Base-by-base conservation (phyloP, 2,329 filamentous ascomycete genomes). In the Aspergillus jensenii region DNA sequence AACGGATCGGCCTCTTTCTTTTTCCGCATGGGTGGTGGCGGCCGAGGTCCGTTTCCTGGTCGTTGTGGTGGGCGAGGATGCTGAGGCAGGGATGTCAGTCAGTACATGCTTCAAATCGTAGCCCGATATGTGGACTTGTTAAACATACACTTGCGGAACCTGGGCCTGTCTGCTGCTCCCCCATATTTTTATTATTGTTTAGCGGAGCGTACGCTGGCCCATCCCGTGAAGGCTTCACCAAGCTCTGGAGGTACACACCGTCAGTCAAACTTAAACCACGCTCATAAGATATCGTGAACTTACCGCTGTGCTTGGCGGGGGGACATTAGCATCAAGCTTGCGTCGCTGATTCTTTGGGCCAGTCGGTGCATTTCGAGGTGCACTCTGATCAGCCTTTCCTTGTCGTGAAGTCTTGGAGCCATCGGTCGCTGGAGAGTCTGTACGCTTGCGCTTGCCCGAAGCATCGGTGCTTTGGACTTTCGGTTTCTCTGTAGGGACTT, bases 1-100 rank as follows among this genome's bases (percentile, higher is more conserved):
- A 78, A 78, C 3, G 74, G 74, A 55, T 77, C 75, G 19, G 59
- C 68, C 21, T 72, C 68, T 59, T 76, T 77, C 64, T 74, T 77
- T 49, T 70, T 74, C 47, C 75, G 73, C 52, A 72, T 67, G 19
- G 66, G 68, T 21, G 70, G 67, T 23, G 70, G 74, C 35, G 69
- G 68, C 43, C 67, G 58, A 25, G 56, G 59, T 33, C 65, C 63
- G 52, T 62, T 63, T 12, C 61, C 62, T 43, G 61, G 59, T 56
- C 61, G 56, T 35, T 52, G 61, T 27, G 57, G 62, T 48, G 61
- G 59, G 12, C 55, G 60, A 46, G 64, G 60, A 37, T 63, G 21
- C 69, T 71, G 39, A 40, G 54, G 15, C 39, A 43, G 11, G 4
- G 46, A 50, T 31, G 41, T 68, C 27, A 67, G 61, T 43, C 31